These are phyloP conservation scores for Apiotrichum brassicae DNA, from an alignment of 1,284 basidiomycete species.

Conservation along the genomic window DNA sequence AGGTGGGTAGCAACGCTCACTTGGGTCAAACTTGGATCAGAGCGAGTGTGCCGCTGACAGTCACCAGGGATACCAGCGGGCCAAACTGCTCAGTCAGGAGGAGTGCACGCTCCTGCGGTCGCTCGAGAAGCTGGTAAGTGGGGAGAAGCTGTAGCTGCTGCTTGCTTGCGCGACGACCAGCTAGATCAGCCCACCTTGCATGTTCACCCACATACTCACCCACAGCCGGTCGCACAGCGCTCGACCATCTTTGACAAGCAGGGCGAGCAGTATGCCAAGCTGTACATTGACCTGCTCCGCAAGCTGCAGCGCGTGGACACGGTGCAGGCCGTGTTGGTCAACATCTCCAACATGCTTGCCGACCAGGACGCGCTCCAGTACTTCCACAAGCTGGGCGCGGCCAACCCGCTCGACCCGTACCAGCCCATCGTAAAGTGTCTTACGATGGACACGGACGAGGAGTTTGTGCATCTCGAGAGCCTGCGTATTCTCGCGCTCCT, in stretches of 20 bases:
- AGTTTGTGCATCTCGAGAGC: constrained; percentile 85
- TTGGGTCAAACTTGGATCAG: too few species aligned
- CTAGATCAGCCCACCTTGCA: too few species aligned
- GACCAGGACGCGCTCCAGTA: constrained; percentile 52
- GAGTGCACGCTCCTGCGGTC: constrained; percentile 87
- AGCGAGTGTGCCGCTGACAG: background rate
- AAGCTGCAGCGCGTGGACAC: constrained; percentile 90
- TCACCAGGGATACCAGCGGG: constrained; percentile 91
- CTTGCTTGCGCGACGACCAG: too few species aligned
- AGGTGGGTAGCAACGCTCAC: constrained; percentile 59
- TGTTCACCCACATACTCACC: background rate
- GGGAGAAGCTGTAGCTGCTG: background rate
- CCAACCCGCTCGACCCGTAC: constrained; percentile 69
- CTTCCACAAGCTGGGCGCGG: constrained; percentile 50
- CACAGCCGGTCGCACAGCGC: constrained; percentile 60
- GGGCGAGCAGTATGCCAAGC: constrained; percentile 71
- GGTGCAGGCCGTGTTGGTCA: constrained; percentile 84
- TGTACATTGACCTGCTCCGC: constrained; percentile 86
- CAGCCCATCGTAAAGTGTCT: constrained; percentile 75
- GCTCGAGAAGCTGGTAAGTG: constrained; percentile 60
- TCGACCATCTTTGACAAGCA: constrained; percentile 70
- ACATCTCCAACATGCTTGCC: constrained; percentile 81
- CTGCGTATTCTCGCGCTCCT: constrained; percentile 82
- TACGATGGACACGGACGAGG: constrained; percentile 66
- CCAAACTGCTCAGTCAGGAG: constrained; percentile 78